Base-by-base conservation (phyloP, 2,329 filamentous ascomycete species). In the Penicillium sp. region DNA sequence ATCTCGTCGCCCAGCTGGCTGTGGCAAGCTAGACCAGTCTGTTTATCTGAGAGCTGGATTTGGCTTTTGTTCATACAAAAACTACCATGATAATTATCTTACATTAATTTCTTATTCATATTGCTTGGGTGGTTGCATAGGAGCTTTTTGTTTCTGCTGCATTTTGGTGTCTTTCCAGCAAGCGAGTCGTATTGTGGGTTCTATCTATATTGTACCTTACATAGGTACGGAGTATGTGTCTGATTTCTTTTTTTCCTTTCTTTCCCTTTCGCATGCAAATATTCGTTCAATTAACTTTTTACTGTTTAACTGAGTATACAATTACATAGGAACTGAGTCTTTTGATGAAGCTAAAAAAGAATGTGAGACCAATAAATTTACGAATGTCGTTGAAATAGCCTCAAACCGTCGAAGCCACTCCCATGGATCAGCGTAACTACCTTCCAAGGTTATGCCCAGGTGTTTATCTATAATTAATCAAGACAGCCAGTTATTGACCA, bases 1-100 rank as follows among this genome's bases (percentile, higher is more conserved):
- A 88, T 76, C 81, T 97, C 69, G 96, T 97, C 67, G 92, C 96
- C 78, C 92, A 96, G 78, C 81, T 97, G 71, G 92, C 93, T 12
- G 90, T 93, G 72, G 88, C 89, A 57, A 89, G 91, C 65, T 84
- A 74, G 59, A 56, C 42, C 38, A 37, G 29, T 42, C 21, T 23
- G 38, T 17, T 35, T 42, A 27, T 42, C 7, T 25, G 37, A 50
- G 40, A 43, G 41, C n/a, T 29, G 17, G 27, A 54, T 54, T 17
- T 52, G 19, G 50, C 27, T n/a, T 50, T 41, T 31, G 27, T 35
- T 46, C 35, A 40, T 45, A 43, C 51, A 35, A 56, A 42, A 50
- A 63, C 40, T 47, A 58, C 45, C 51, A 59, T 57, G 52, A 61
- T 42, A 53, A 43, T 37, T 43, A 49, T 41, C 47, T 58, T 46